phyloP scores from a whole-genome alignment of 257 asterid genomes.

The Datura wrightii region DNA sequence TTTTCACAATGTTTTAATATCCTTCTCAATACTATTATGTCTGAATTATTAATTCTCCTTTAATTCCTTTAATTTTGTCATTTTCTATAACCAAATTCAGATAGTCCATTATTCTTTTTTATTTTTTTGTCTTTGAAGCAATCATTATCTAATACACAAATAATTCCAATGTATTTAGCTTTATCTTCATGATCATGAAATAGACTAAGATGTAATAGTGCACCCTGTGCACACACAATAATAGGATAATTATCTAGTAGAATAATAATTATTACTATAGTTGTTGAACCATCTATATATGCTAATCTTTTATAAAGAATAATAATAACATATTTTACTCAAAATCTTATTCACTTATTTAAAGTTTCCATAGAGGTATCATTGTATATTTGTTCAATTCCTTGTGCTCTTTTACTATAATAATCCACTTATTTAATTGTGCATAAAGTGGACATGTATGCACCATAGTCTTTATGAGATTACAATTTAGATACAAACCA shows the following conservation, averaged over 20 bases:
- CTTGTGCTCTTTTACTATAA: not conserved
- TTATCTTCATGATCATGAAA: slow-evolving; percentile 2
- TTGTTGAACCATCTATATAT: not conserved
- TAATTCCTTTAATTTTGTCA: not conserved
- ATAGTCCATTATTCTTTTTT: not conserved
- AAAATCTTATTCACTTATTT: not conserved
- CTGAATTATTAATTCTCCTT: not conserved
- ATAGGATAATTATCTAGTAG: not conserved
- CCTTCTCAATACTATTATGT: not conserved
- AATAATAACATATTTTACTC: not conserved
- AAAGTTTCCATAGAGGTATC: not conserved
- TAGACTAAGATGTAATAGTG: not conserved
- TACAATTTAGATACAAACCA: too few species aligned
- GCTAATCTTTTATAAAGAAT: not conserved
- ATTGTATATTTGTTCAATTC: not conserved
- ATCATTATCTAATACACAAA: not conserved
- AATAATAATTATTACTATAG: not conserved
- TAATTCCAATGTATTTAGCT: not conserved
- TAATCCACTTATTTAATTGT: not conserved
- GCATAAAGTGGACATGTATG: not conserved
- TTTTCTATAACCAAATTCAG: not conserved
- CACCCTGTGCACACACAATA: not conserved
- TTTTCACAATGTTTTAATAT: not conserved
- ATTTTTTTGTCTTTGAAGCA: not conserved
- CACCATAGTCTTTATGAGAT: not conserved